phyloP scores from a whole-genome alignment of 116 monocot genomes.

The Dioscorea cayenensis region DNA sequence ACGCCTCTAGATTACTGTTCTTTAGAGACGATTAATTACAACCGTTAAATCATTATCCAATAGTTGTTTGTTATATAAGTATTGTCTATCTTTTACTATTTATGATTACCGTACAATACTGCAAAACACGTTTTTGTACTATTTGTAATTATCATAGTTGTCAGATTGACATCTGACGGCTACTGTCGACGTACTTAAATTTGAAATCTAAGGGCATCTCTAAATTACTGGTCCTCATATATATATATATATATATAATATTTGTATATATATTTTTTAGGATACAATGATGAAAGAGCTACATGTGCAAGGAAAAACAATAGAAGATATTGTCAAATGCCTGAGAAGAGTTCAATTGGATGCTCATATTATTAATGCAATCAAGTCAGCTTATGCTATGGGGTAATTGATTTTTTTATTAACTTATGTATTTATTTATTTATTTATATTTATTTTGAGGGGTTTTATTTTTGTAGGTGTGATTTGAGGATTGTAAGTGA shows the following conservation, averaged over 20 bases:
- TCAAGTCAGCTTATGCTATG: constrained; percentile 41
- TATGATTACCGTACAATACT: too few relatives aligned
- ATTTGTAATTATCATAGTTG: too few relatives aligned
- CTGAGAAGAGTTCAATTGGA: constrained; percentile 43
- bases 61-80: too few relatives aligned
- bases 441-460: neutral
- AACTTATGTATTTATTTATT: neutral
- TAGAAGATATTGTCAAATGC: constrained; percentile 30
- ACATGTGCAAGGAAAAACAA: constrained; percentile 33
- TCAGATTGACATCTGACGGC: too few relatives aligned
- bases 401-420: constrained; percentile 23
- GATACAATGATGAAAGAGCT: constrained; percentile 62
- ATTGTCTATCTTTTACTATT: too few relatives aligned
- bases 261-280: constrained; percentile 12
- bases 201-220: too few relatives aligned
- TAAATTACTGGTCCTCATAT: too few relatives aligned
- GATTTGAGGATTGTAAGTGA: constrained; percentile 43
- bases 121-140: too few relatives aligned
- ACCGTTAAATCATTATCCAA: too few relatives aligned
- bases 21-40: too few relatives aligned
- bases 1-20: too few relatives aligned
- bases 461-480: constrained; percentile 24
- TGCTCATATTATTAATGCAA: constrained; percentile 23
- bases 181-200: too few relatives aligned
- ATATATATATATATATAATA: neutral